Base-by-base conservation (phyloP, 2,329 filamentous ascomycete species). In the Alternaria alternata region DNA sequence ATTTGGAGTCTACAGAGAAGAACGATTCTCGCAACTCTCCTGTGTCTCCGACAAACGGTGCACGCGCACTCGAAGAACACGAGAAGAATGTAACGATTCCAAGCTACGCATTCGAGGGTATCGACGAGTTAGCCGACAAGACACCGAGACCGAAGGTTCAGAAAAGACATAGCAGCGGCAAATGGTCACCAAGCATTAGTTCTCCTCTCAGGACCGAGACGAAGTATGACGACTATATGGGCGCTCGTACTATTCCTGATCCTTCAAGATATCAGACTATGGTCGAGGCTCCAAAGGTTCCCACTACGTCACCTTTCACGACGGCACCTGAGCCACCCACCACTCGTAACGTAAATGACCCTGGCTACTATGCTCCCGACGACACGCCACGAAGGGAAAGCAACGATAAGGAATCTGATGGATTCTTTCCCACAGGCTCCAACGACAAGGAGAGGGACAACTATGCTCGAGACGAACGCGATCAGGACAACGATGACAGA, bases 141-240 rank as follows among this genome's bases (percentile, higher is more conserved):
- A 80, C 77, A 26, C 78, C 77, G 41, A 84, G 81, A 71, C 82
- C 80, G 54, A 84, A 82, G 59, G 65, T 82, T 72, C 74, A 84
- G 77, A 84, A 81, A 69, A 76, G 81, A 36, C 75, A 78, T 47
- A 82, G 79, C 54, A 74, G 74, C 41, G 74, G 76, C 51, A 75
- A 71, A 30, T 81, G 79, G 61, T 80, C 79, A 34, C 78, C 79
- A 24, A 75, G 75, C 18, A 74, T 80, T 9, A 78, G 79, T 57
- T 82, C 81, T 26, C 81, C 81, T 6, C 70, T 83, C 34, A 70
- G 81, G 28, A 75, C 80, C n/a, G 81, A 83, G 59, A 73, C 81
- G 53, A 77, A 78, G 26, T 78, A 79, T 54, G 74, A 82, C 18
- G 81, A 83, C 57, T 81, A 82, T 53, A 71, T 81, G 20, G 75